phyloP scores from a whole-genome alignment of 2,329 filamentous ascomycete species.

The Sarocladiaceae sp. region DNA sequence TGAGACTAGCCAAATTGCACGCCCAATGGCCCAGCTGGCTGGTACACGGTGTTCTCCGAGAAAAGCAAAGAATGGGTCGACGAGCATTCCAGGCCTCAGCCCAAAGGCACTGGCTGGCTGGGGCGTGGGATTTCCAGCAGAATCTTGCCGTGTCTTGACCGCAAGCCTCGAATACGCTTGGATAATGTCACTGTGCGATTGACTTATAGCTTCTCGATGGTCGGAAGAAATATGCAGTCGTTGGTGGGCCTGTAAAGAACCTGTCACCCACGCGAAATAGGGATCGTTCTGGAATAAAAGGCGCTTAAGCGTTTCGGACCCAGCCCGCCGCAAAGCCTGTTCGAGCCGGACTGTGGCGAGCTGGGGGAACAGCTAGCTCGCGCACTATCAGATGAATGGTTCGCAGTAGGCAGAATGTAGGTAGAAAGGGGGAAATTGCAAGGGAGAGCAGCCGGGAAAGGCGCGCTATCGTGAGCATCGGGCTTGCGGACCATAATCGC shows the following conservation, averaged over 20 bases:
- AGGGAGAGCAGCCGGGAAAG: not conserved
- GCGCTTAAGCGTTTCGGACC: not conserved
- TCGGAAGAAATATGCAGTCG: not conserved
- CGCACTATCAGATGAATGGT: not conserved
- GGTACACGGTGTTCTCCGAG: conserved; percentile 1
- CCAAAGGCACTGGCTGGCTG: not conserved
- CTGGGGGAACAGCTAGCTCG: not conserved
- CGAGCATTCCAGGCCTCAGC: conserved; percentile 4
- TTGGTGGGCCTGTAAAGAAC: not conserved
- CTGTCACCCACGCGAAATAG: not conserved
- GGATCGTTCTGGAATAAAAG: not conserved
- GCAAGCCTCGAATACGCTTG: no score
- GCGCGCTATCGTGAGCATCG: not conserved
- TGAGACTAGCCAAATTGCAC: not conserved
- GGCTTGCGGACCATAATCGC: no score
- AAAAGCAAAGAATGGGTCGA: conserved; percentile 4
- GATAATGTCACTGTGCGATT: not conserved
- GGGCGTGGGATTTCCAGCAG: not conserved
- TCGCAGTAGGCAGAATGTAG: not conserved
- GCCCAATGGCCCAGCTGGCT: not conserved
- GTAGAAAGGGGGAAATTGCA: not conserved
- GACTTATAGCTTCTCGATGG: not conserved
- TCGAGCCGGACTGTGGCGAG: not conserved
- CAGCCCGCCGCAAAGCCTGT: not conserved
- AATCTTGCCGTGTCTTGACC: not conserved